Conservation (phyloP, 192 early-diverging fungal genomes). For the Entomortierella lignicola region DNA sequence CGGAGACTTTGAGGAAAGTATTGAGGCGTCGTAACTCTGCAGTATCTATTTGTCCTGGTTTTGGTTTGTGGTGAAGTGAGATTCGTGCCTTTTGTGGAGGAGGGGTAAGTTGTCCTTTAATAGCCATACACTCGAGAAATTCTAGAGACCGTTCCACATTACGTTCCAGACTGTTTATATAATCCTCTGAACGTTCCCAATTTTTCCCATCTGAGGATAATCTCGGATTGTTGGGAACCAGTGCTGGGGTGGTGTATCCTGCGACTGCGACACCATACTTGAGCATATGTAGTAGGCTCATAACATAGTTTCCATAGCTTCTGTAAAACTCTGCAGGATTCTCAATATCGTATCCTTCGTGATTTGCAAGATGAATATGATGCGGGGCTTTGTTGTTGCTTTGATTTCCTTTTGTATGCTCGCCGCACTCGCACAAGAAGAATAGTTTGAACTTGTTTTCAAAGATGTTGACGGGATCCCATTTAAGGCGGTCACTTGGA, state of each 20-base stretch:
- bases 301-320: constrained; percentile 16
- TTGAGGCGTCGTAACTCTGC: constrained; percentile 19
- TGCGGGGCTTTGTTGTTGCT: constrained; percentile 5
- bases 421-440: constrained; percentile 38
- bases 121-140: constrained; percentile 4
- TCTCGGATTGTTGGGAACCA: background rate
- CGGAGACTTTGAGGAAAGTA: constrained; percentile 9
- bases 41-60: constrained; percentile 1
- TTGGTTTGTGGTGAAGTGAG: background rate
- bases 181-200: background rate
- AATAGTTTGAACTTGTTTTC: constrained; percentile 19
- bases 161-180: background rate
- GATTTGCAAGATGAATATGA: constrained; percentile 38
- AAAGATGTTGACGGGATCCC: constrained; percentile 10
- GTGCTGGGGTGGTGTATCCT: constrained; percentile 21
- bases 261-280: constrained; percentile 25
- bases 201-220: background rate
- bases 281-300: constrained; percentile 34
- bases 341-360: constrained; percentile 39
- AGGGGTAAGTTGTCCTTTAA: background rate
- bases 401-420: constrained; percentile 3
- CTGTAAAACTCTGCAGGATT: constrained; percentile 24
- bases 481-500: background rate
- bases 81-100: background rate
- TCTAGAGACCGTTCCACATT: constrained; percentile 1